Conservation (phyloP, 345 rosid species). For the Murraya koenigii region DNA sequence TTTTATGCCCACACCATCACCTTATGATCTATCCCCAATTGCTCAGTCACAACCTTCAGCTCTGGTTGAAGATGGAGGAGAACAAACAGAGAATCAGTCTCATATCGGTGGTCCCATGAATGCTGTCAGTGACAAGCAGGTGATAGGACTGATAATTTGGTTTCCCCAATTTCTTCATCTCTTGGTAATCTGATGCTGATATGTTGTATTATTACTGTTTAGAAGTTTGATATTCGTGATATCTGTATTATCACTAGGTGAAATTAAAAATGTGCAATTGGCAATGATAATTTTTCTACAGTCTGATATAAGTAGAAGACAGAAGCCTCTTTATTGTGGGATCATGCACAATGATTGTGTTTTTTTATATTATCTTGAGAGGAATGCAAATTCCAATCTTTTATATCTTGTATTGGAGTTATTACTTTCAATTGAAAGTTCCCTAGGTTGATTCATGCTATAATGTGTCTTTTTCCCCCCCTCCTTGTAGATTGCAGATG, state of each 20-base stretch:
- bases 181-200: constrained; percentile 12
- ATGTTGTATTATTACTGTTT: constrained; percentile 1
- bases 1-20: constrained; percentile 60
- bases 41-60: constrained; percentile 51
- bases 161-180: not conserved
- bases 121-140: constrained; percentile 69
- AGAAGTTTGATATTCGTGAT: constrained; percentile 6
- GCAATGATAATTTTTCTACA: not conserved
- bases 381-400: not conserved
- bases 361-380: not conserved
- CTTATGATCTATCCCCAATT: constrained; percentile 53
- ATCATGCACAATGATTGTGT: not conserved
- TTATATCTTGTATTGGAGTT: constrained; percentile 4
- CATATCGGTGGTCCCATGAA: constrained; percentile 49
- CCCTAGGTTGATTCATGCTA: not conserved
- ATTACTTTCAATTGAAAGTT: constrained; percentile 6
- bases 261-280: not conserved
- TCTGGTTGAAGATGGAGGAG: constrained; percentile 53
- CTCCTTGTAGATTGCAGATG: constrained; percentile 46
- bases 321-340: not conserved
- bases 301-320: not conserved
- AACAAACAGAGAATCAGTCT: constrained; percentile 45
- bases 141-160: constrained; percentile 19
- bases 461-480: not conserved
- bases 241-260: constrained; percentile 1